phyloP scores from a whole-genome alignment of 2,329 filamentous ascomycete species.

The Dactylellina leptospora region DNA sequence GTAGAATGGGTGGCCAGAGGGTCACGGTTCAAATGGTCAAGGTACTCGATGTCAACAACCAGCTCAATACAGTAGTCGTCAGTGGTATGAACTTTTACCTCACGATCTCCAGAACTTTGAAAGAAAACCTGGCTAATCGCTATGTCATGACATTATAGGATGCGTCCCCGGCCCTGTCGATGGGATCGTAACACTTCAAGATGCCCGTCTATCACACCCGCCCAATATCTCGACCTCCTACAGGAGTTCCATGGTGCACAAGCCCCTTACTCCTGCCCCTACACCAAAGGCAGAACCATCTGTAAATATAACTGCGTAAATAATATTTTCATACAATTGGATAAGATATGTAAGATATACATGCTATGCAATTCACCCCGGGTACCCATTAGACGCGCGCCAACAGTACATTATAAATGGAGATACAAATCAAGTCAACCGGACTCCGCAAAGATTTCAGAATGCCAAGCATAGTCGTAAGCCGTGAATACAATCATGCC shows the following conservation, averaged over 20 bases:
- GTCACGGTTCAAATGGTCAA: constrained; percentile 91
- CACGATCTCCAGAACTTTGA: too few species aligned
- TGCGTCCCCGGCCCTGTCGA: constrained; percentile 88
- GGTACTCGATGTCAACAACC: constrained; percentile 85
- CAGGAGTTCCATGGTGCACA: constrained; percentile 24
- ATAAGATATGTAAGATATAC: constrained; percentile 4
- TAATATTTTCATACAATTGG: neutral
- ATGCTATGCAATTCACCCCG: neutral
- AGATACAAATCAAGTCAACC: neutral
- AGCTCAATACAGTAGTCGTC: constrained; percentile 86
- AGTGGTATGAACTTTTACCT: constrained; percentile 67
- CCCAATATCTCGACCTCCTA: constrained; percentile 40
- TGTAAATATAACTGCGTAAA: constrained; percentile 14
- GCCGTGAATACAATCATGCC: neutral
- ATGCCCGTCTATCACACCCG: constrained; percentile 65
- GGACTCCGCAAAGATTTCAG: constrained; percentile 7
- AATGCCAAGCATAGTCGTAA: neutral
- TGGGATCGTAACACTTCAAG: constrained; percentile 82
- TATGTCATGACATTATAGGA: constrained; percentile 61
- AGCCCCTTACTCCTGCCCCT: neutral
- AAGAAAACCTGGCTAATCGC: too few species aligned
- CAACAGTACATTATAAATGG: constrained; percentile 2
- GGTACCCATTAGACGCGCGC: constrained; percentile 18
- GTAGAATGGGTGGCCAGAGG: constrained; percentile 88
- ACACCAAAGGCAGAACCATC: constrained; percentile 3